Evolutionary conservation across 164 flowering plant species (phyloP), one percentile per base, ranked within the genome.

Genomic region (Vitis riparia): DNA sequence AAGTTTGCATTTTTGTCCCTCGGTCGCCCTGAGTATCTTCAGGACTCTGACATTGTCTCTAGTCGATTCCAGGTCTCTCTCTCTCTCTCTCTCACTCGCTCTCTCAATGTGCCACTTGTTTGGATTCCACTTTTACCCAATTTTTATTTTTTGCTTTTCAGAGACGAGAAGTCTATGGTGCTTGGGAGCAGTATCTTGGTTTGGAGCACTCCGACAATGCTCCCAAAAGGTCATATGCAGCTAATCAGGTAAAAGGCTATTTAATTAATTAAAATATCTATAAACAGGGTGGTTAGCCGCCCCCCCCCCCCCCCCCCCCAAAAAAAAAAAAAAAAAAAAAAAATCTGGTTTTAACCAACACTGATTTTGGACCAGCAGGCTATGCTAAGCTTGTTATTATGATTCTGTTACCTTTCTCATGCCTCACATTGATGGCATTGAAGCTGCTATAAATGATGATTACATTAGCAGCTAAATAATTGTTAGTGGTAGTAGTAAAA

Each of bases 111-210:
- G 23, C 52, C 16, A 66, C 1, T 47, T 27, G 44, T 37, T 17
- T 75, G n/a, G 8, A 15, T 48, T 1, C 3, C 9, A 1, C 3
- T 63, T n/a, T 9, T 16, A 23, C 2, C 27, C 44, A n/a, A 12
- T 17, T 64, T 57, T 3, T 9, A 37, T 19, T 66, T 1, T 23
- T 16, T 44, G 29, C 7, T 15, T 44, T 55, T 10, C 72, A 89
- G 98, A 86, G 88, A 67, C 80, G 97, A 75, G 94, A 91, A 82
- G 88, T 87, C 51, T 89, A 86, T 84, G 97, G 96, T 64, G 93
- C 93, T 68, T 93, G 98, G 97, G 94, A 93, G 80, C 97, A 89
- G 78, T 93, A 91, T 75, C 93, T 92, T 65, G 98, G 98, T 30
- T 67, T 92, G 77, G 96, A 92, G 79, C 96, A 92, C 70, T 63